Base-by-base conservation (phyloP, 75 land plant species). In the Pinus albicaulis region DNA sequence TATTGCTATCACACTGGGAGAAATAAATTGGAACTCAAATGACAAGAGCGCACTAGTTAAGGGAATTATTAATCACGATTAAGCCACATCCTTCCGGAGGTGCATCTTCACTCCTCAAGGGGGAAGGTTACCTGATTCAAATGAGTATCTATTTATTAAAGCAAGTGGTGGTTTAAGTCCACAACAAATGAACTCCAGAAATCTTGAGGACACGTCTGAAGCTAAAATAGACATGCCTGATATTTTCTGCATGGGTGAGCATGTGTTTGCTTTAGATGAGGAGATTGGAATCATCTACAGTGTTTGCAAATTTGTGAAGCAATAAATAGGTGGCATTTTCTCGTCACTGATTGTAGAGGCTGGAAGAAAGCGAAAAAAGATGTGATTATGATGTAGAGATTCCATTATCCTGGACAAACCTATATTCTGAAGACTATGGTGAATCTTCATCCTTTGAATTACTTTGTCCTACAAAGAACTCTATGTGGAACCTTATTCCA, bases 401-500 rank as follows among this genome's bases (percentile, higher is more conserved):
- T 11, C 7, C n/a, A 22, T 68, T 22, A 7, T 68, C 17, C 23
- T 36, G 17, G 22, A 41, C 41, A 68, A 8, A 68, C 52, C 52
- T 34, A n/a, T 7, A 19, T 34, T 8, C 38, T 11, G 23, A 68
- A 68, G 71, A 68, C 48, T 13, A 68, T 3, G 3, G 41, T 41
- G 10, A 38, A 17, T 7, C 36, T 41, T 38, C n/a, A 38, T 38
- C 22, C 71, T 7, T 52, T 17, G 52, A 68, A 38, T 20, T 44
- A 44, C 48, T 5, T 38, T 20, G n/a, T 20, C 52, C 48, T 36
- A 41, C 22, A 19, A 13, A 38, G 71, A 16, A 71, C 24, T 84
- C 93, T 2, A 86, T 85, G 3, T 91, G 91, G 91, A 91, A 91
- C 22, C 79, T 80, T 14, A 77, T 91, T 72, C 87, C 89, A 22